Evolutionary conservation across 2,329 filamentous ascomycete species (phyloP), one percentile per base, ranked within the genome.

Genomic region (Orbilia ellipsospora): DNA sequence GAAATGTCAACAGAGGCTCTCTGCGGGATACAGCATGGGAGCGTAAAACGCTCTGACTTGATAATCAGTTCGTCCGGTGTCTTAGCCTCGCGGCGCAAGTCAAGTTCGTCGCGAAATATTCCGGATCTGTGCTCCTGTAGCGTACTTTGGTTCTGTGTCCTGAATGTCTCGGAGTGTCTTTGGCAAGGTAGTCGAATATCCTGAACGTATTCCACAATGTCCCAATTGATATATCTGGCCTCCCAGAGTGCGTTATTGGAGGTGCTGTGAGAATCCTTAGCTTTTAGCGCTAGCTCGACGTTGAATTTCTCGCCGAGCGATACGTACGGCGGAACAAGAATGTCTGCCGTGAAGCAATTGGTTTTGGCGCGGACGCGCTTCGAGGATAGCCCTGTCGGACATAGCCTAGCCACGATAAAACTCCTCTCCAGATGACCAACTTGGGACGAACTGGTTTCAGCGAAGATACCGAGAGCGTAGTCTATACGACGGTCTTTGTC

Each of bases 131-230:
- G 5, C 15, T 63, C 60, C 6, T 42, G 18, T 3, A 63, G 45
- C 3, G 60, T 20, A 13, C 45, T 52, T 16, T 23, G 45, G 20
- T 50, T 20, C 10, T 52, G n/a, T 5, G 42, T 28, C 20, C 45
- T 52, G 23, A 63, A 63, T n/a, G 36, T 23, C 6, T 54, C 60
- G 2, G 60, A 23, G 15, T 63, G 60, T 7, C 52, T 8, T 7
- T 23, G 20, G 28, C 60, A 63, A 40, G 60, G 60, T 16, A 63
- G 31, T 2, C 26, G 60, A 1, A 63, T 28, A 44, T 63, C 44
- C 20, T 63, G 20, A 5, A 23, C 28, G 23, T 45, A 63, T 42
- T 63, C 44, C 45, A 63, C 7, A 51, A 63, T 52, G 3, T 63
- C 60, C 44, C 44, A 63, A 1, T n/a, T 63, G 20, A 63, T 63